Evolutionary conservation across 2,329 filamentous ascomycete genomes (phyloP).

Genomic region (Shiraia bambusicola): DNA sequence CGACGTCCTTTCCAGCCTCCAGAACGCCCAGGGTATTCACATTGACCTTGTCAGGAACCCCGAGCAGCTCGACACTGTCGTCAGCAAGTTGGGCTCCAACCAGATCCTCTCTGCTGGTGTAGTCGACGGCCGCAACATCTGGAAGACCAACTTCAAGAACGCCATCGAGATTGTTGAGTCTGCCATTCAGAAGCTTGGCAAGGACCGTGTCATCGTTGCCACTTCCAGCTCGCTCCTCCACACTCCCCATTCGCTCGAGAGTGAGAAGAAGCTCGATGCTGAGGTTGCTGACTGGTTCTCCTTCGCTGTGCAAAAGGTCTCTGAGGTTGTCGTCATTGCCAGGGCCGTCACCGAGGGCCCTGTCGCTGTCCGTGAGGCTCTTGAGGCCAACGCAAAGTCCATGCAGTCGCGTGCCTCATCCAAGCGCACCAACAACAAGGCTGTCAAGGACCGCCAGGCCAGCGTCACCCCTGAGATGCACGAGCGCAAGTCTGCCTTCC

Average conservation of each 20-base stretch:
- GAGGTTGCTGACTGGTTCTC: constrained; percentile 99
- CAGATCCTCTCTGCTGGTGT: constrained; percentile 94
- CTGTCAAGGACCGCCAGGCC: constrained; percentile 94
- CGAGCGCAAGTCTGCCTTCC: constrained; percentile 90
- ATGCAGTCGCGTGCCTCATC: constrained; percentile 88
- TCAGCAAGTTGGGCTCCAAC: constrained; percentile 79
- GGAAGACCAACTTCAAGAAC: constrained; percentile 99
- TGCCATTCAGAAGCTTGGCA: constrained; percentile 92
- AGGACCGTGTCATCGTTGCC: constrained; percentile 94
- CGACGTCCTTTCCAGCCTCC: constrained; percentile 74
- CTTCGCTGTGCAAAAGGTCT: constrained; percentile 92
- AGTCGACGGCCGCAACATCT: constrained; percentile 98
- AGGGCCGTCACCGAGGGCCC: constrained; percentile 96
- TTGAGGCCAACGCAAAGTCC: constrained; percentile 96
- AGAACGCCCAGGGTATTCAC: constrained; percentile 81
- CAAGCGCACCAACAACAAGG: constrained; percentile 92
- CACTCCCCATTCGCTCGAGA: constrained; percentile 95
- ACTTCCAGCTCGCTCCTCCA: constrained; percentile 98
- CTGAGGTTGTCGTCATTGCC: constrained; percentile 87
- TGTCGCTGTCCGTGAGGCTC: constrained; percentile 78
- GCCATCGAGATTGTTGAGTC: constrained; percentile 89
- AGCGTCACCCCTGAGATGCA: constrained; percentile 82
- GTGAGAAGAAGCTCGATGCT: constrained; percentile 95
- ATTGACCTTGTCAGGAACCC: constrained; percentile 97
- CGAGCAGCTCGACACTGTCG: constrained; percentile 88